Evolutionary conservation across 2,329 filamentous ascomycete species (phyloP).

Genomic region (Moelleriella libera): DNA sequence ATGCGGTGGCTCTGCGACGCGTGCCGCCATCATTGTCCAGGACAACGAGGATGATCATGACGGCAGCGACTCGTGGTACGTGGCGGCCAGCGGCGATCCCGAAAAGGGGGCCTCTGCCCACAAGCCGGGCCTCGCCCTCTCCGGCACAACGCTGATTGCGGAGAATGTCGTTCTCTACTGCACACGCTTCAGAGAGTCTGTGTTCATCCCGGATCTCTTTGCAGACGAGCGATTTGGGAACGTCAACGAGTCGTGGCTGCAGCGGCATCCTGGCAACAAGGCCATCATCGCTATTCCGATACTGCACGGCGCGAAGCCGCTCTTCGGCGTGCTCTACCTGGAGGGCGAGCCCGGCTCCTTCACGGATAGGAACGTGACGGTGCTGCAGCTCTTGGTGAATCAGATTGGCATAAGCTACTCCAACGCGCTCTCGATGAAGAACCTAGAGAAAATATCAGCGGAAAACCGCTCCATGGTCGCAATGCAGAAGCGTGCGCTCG

Average conservation of each 20-base stretch:
- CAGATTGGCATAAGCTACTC: slow-evolving; percentile 64
- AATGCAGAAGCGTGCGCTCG: slow-evolving; percentile 60
- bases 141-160: slow-evolving; percentile 53
- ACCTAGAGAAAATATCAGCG: slow-evolving; percentile 62
- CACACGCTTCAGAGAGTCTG: slow-evolving; percentile 59
- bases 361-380: slow-evolving; percentile 56
- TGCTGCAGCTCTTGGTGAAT: slow-evolving; percentile 58
- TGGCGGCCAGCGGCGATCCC: slow-evolving; percentile 60
- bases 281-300: slow-evolving; percentile 73
- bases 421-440: slow-evolving; percentile 53
- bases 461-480: slow-evolving; percentile 68
- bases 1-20: slow-evolving; percentile 54
- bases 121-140: slow-evolving; percentile 48
- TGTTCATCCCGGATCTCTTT: slow-evolving; percentile 61
- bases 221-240: slow-evolving; percentile 69
- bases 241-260: slow-evolving; percentile 54
- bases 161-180: slow-evolving; percentile 67
- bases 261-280: slow-evolving; percentile 54
- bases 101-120: slow-evolving; percentile 55
- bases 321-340: slow-evolving; percentile 63
- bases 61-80: slow-evolving; percentile 44
- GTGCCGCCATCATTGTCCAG: slow-evolving; percentile 61
- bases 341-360: slow-evolving; percentile 64
- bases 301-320: slow-evolving; percentile 52
- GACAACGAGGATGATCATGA: slow-evolving; percentile 35